phyloP scores from a whole-genome alignment of 768 basidiomycete species.

The Pulveroboletus frians region DNA sequence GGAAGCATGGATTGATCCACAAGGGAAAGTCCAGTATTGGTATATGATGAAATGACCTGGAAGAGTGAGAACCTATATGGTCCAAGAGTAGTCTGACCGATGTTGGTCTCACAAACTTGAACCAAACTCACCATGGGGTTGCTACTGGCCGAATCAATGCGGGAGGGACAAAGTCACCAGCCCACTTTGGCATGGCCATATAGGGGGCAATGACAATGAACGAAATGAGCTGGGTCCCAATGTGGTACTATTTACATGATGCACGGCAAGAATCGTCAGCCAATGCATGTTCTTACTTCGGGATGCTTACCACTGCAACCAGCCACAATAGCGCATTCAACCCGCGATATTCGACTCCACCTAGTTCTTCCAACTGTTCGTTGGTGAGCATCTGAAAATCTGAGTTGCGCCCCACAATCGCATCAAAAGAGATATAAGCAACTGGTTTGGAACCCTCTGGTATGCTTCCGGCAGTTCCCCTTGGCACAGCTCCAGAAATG shows the following conservation, averaged over 20 bases:
- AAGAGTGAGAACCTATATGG: conserved; percentile 72
- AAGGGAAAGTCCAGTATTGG: conserved; percentile 83
- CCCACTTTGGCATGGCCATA: conserved; percentile 59
- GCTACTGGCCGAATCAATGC: conserved; percentile 50
- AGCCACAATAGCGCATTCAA: conserved; percentile 79
- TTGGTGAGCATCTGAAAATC: conserved; percentile 61
- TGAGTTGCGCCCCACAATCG: conserved; percentile 80
- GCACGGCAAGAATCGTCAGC: conserved; percentile 1
- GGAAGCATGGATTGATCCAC: conserved; percentile 90
- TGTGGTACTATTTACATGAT: conserved; percentile 58
- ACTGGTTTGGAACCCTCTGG: conserved; percentile 48
- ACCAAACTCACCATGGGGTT: conserved; percentile 54
- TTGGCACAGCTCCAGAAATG: conserved; percentile 8
- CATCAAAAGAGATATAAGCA: conserved; percentile 82
- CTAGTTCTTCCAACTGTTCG: conserved; percentile 86
- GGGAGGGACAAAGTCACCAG: conserved; percentile 53
- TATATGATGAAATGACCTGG: conserved; percentile 82
- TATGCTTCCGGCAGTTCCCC: conserved; percentile 13
- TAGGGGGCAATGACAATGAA: conserved; percentile 81
- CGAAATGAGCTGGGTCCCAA: conserved; percentile 60
- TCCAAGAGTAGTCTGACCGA: neutral
- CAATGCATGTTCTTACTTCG: neutral
- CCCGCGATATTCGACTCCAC: conserved; percentile 89
- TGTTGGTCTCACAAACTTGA: neutral
- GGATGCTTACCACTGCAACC: conserved; percentile 56